Evolutionary conservation across 2,329 filamentous ascomycete species (phyloP), one percentile per base, ranked within the genome.

Genomic region (Ascomycota sp.): DNA sequence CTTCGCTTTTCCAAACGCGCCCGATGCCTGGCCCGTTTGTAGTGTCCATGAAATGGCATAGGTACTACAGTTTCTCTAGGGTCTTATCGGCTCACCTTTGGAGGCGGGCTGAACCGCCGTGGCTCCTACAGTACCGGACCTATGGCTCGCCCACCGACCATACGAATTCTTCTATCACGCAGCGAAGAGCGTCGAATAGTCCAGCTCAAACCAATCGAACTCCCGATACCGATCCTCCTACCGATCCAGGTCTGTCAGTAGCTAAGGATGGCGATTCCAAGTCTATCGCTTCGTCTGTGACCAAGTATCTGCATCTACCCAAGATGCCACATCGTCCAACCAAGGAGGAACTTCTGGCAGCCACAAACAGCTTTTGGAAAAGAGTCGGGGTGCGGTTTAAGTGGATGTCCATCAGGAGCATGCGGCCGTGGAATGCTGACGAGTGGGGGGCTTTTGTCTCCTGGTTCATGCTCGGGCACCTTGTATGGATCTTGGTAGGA

Each of bases 371-470:
- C 1, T 93, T 95, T 52, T 89, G 82, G 74, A 76, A 91, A 40
- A 71, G 89, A 33, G 55, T 93, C 31, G 82, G 77, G 48, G 79
- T 95, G 21, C 76, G 83, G 29, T 91, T 95, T 59, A 98, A 98
- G 55, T 98, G 89, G 89, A 76, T 89, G 46, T 91, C 89, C 2
- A 98, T 98, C 45, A 67, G 84, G 48, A 92, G 84, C 50, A 80
- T 79, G 52, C 68, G 89, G 28, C 89, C 89, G 1, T 98, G 89
- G 70, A 98, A 92, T 52, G 69, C 76, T 16, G 89, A 98, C 52
- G 89, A 98, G 57, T 93, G 92, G 62, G 80, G 83, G 31, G 89
- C 89, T 4, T 86, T 98, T 40, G 72, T 66, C 35, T 95, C 89
- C 2, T 95, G 86, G 86, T 77, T 98, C 40, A 67, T 95, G 40